Conservation (phyloP, 2,329 filamentous ascomycete genomes). For the Magnaporthiopsis incrustans region DNA sequence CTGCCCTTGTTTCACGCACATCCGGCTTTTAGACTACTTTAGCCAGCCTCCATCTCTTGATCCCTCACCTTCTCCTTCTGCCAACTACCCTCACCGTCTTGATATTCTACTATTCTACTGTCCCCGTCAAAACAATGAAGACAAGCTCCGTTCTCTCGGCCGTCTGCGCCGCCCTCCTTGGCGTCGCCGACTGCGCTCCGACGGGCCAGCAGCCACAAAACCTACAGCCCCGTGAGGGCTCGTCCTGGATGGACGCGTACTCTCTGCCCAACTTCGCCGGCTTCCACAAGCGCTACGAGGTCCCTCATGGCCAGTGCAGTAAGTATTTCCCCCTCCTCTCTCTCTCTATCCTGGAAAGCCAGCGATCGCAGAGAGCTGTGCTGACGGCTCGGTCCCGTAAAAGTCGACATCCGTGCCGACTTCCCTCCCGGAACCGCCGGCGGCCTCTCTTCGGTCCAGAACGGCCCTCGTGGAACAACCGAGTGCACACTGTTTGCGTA, state of each 20-base stretch:
- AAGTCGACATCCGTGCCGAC: constrained; percentile 1
- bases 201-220: not conserved
- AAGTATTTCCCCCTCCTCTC: not conserved
- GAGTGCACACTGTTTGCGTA: constrained; percentile 4
- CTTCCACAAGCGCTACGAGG: constrained; percentile 3
- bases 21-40: not conserved
- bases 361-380: too few relatives aligned
- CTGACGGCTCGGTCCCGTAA: not conserved
- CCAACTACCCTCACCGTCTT: too few relatives aligned
- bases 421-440: constrained; percentile 5
- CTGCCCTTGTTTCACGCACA: too few relatives aligned
- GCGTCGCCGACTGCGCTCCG: constrained; percentile 2
- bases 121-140: not conserved
- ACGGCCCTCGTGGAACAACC: not conserved
- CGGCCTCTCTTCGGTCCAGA: constrained; percentile 1
- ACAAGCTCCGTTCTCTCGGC: not conserved
- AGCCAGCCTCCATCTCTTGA: too few relatives aligned
- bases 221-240: not conserved
- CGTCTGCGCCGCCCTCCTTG: not conserved
- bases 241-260: constrained; percentile 2
- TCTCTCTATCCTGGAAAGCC: too few relatives aligned
- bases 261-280: not conserved
- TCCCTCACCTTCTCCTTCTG: too few relatives aligned
- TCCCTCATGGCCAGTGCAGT: constrained; percentile 1
- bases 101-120: too few relatives aligned